Evolutionary conservation across 2,329 filamentous ascomycete species (phyloP), one percentile per base, ranked within the genome.

Genomic region (Periconia digitata): DNA sequence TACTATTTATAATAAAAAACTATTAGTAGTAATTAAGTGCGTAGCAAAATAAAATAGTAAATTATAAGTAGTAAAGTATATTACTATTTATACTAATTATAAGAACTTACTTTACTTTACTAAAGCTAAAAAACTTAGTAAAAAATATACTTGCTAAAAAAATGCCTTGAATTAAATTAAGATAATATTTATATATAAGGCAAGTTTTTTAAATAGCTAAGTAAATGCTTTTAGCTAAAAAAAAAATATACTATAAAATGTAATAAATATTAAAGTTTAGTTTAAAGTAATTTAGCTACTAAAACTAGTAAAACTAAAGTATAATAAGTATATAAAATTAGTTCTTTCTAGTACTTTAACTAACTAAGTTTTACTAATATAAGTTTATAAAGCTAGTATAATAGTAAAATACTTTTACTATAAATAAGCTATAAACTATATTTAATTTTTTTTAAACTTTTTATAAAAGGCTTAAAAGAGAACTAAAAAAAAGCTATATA

Each of bases 1-100:
- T 44, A 44, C 23, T 35, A 44, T 44, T 16, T 43, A 43, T 43
- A 43, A 43, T 43, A 43, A 43, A 17, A 20, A 43, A n/a, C 23
- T 43, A 4, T 17, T 44, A 21, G 23, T 37, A 21, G 18, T 44
- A 5, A 44, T 44, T 36, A 36, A 44, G 21, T 44, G 21, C 21
- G 22, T 44, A 22, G 10, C 23, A 16, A 23, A 21, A 16, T 44
- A 44, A 15, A 44, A 22, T 44, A 35, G 17, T 21, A 22, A 44
- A 29, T 15, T 35, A 6, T 36, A 36, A 6, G 10, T 36, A 36
- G 29, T 44, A 8, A n/a, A 13, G 6, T 36, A 35, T 21, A 10
- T 44, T 36, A 36, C 8, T 5, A 35, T 44, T n/a, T 4, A 36
- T 20, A 36, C 23, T 15, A 37, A 44, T 21, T 44, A 44, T 44